These are phyloP conservation scores for Ambrosia artemisiifolia DNA, from an alignment of 129 eudicot species.

Conservation along the genomic window DNA sequence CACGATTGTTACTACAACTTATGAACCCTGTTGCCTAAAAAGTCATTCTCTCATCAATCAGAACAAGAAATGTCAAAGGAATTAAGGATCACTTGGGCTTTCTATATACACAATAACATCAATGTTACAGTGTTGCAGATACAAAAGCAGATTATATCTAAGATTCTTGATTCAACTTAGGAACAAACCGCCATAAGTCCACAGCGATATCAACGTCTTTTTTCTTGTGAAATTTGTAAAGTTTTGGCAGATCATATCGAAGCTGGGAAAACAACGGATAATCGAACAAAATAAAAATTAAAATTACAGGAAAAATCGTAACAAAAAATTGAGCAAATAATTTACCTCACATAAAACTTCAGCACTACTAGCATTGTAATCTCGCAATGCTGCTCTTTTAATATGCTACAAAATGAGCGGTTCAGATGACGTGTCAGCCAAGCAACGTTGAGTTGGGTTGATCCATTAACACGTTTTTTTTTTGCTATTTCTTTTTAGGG, in stretches of 20 bases:
- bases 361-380: constrained; percentile 77
- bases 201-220: constrained; percentile 89
- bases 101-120: constrained; percentile 15
- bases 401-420: constrained; percentile 47
- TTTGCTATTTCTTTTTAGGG: too few species aligned
- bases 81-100: too few species aligned
- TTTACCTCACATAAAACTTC: constrained; percentile 93
- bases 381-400: constrained; percentile 73
- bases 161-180: constrained; percentile 31
- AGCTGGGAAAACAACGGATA: constrained; percentile 41
- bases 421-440: too few species aligned
- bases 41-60: too few species aligned
- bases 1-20: too few species aligned
- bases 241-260: constrained; percentile 83
- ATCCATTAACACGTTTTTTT: too few species aligned
- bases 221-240: constrained; percentile 95
- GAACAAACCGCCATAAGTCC: constrained; percentile 97
- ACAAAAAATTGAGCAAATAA: background rate
- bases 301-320: background rate
- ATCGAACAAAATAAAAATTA: background rate
- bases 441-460: too few species aligned
- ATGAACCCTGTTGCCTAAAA: too few species aligned
- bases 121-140: background rate
- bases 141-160: constrained; percentile 8
- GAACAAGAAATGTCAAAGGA: too few species aligned